Percentiles rank a stretch among this genome's conserved stretches.
These are phyloP conservation scores for Rostrohypoxylon terebratum DNA, from an alignment of 495 filamentous ascomycete species.

Conservation along the genomic window DNA sequence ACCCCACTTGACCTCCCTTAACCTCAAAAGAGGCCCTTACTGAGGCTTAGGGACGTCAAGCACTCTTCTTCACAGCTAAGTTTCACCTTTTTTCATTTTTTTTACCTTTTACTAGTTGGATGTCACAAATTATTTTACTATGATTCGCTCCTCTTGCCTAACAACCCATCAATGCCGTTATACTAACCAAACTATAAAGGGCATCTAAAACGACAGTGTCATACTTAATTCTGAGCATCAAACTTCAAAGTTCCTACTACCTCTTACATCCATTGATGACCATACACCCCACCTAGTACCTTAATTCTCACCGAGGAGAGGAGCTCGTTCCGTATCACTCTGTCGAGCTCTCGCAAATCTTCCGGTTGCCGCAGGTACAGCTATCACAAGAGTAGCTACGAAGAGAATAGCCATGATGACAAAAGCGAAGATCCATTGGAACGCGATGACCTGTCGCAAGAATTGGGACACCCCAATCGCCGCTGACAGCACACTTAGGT, in stretches of 20 bases:
- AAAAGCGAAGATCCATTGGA: conserved; percentile 95
- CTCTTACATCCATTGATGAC: neutral
- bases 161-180: conserved; percentile 15
- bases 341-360: conserved; percentile 52
- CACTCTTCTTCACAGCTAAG: too few relatives aligned
- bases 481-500: conserved; percentile 75
- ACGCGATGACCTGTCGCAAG: conserved; percentile 72
- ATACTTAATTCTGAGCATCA: neutral
- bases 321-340: conserved; percentile 63
- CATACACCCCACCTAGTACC: neutral
- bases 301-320: conserved; percentile 58
- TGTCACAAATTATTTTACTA: neutral
- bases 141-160: conserved; percentile 11
- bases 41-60: too few relatives aligned
- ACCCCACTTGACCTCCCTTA: neutral
- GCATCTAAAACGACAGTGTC: conserved; percentile 13
- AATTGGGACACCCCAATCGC: conserved; percentile 83
- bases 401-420: conserved; percentile 81
- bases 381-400: conserved; percentile 70
- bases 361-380: conserved; percentile 71
- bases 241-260: neutral
- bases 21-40: too few relatives aligned
- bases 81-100: too few relatives aligned
- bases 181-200: neutral
- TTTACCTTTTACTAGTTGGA: too few relatives aligned